Conservation (phyloP, 768 basidiomycete species). For the Russula vinacea region DNA sequence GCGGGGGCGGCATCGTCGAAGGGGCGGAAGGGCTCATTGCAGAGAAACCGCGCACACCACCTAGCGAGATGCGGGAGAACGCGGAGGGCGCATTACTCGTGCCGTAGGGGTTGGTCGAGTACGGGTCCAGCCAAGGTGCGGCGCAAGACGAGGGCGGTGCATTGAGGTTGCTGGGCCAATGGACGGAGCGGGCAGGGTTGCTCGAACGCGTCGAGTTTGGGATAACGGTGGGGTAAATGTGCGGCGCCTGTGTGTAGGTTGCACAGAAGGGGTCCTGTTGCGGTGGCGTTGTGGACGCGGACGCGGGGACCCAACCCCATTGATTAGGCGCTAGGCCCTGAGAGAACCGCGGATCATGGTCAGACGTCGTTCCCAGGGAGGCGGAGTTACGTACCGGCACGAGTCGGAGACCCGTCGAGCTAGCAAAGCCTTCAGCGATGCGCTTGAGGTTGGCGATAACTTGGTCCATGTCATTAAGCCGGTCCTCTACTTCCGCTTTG, state of each 20-base stretch:
- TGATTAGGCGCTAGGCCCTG: conserved; percentile 6
- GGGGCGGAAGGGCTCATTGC: neutral
- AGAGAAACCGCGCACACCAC: neutral
- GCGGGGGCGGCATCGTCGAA: too few relatives aligned
- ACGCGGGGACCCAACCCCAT: conserved; percentile 18
- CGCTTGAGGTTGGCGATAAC: conserved; percentile 16
- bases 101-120: neutral
- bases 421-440: conserved; percentile 21
- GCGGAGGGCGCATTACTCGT: neutral
- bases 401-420: conserved; percentile 24
- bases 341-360: neutral
- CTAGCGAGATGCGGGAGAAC: conserved; percentile 12
- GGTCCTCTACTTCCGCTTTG: conserved; percentile 9
- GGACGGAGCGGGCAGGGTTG: conserved; percentile 21
- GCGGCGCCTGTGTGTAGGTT: conserved; percentile 21
- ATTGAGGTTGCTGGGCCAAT: conserved; percentile 23
- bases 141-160: neutral
- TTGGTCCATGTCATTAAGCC: conserved; percentile 18
- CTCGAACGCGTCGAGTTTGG: conserved; percentile 21
- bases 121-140: conserved; percentile 1
- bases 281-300: neutral
- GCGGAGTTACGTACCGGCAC: conserved; percentile 13
- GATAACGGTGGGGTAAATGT: conserved; percentile 17
- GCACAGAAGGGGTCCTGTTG: conserved; percentile 22
- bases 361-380: neutral